Evolutionary conservation across 2,329 filamentous ascomycete genomes (phyloP), one percentile per base, ranked within the genome.

Genomic region (Immersiporthe knoxdaviesiana): DNA sequence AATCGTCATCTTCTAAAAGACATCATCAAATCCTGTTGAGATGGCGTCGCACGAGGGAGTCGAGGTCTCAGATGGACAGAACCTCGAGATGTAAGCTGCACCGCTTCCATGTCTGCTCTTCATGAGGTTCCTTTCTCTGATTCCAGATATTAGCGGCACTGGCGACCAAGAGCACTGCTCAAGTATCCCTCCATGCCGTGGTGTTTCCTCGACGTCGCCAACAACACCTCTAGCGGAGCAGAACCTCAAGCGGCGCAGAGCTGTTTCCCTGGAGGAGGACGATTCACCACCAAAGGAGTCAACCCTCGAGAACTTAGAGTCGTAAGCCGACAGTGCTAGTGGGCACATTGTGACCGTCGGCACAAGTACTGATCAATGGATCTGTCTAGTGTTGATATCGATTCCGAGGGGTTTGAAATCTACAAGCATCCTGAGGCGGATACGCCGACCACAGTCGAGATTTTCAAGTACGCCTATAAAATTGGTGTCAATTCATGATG

Each of bases 381-480:
- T 24, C 11, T 32, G 16, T 16, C 6, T 6, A 69, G 64, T 41
- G 63, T 27, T 39, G 41, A 60, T 3, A 10, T 59, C 2, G 52
- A 44, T 24, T 37, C 60, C 4, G 32, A 58, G 18, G 60, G 35
- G 7, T 56, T 44, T 2, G 65, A 61, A 32, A 14, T 63, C 11
- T 39, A 54, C 16, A n/a, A 52, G 21, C 35, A 41, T 12, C 30
- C 56, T 21, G 39, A 64, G 6, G 54, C 59, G 14, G 30, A 50
- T 18, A 67, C 68, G 12, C 68, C 64, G 30, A 44, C n/a, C 32
- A 64, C 68, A n/a, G 32, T 35, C 16, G 65, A 69, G 60, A 67
- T 70, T 30, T 27, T 37, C 27, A 67, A 70, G 65, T 70, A 30
- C 44, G 54, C 18, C 44, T 24, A 16, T 27, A 21, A 30, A 21